Percentiles rank a stretch among this genome's conserved stretches.
Evolutionary conservation across 192 early-diverging fungal genomes (phyloP).

Genomic region (Linnemannia elongata): DNA sequence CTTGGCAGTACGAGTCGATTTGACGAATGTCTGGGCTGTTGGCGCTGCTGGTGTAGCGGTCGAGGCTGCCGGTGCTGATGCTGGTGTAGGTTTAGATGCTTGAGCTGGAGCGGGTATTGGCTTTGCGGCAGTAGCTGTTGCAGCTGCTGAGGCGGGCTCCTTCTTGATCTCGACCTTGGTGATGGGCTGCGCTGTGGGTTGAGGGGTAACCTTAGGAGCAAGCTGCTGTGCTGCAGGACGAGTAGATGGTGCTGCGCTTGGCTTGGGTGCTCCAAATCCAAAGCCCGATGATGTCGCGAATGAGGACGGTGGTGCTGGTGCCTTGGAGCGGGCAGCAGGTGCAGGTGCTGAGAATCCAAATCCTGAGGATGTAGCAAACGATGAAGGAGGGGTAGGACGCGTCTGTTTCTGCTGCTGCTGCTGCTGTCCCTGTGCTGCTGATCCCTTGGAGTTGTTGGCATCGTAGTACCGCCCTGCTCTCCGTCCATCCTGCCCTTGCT

Average conservation of each 20-base stretch:
- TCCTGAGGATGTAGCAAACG: slow-evolving; percentile 3
- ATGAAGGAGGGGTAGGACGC: slow-evolving; percentile 27
- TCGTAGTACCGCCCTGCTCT: slow-evolving; percentile 33
- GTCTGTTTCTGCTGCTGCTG: slow-evolving; percentile 21
- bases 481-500: slow-evolving; percentile 16
- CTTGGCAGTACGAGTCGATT: slow-evolving; percentile 36
- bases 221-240: not conserved
- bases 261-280: slow-evolving; percentile 30
- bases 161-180: not conserved
- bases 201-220: not conserved
- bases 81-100: not conserved
- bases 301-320: slow-evolving; percentile 26
- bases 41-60: not conserved
- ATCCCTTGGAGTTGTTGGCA: not conserved
- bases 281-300: slow-evolving; percentile 33
- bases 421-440: too few relatives aligned
- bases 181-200: not conserved
- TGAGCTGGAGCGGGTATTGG: not conserved
- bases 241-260: not conserved
- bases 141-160: not conserved
- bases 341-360: slow-evolving; percentile 14
- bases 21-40: slow-evolving; percentile 13
- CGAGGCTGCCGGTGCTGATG: not conserved
- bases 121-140: not conserved
- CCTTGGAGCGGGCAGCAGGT: not conserved